These are phyloP conservation scores for Thraustochytrium sp. DNA, from an alignment of 352 stramenopile genomes.

Conservation along the genomic window DNA sequence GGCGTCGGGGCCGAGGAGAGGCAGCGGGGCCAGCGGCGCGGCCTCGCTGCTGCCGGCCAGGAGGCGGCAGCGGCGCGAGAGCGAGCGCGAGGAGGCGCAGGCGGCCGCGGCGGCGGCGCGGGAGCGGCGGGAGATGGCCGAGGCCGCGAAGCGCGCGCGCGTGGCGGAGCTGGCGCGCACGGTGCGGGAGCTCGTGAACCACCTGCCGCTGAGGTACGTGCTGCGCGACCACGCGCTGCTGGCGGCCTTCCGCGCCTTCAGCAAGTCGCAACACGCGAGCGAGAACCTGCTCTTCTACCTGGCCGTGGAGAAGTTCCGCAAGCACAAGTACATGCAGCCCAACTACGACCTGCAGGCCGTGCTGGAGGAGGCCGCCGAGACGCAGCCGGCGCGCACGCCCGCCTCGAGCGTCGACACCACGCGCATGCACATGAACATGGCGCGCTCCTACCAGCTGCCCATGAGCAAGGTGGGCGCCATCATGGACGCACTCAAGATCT, in stretches of 20 bases:
- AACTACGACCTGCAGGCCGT: constrained; percentile 16
- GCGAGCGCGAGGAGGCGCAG: background rate
- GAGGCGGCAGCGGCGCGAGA: background rate
- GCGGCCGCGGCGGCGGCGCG: no score
- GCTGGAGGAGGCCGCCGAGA: background rate
- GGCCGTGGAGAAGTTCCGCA: background rate
- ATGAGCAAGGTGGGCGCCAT: constrained; percentile 9
- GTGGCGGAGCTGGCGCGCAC: background rate
- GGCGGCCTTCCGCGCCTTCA: background rate
- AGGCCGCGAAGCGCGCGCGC: background rate
- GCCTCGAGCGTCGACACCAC: background rate
- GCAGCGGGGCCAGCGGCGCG: no score
- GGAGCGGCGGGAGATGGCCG: no score
- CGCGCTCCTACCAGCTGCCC: background rate
- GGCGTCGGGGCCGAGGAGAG: no score
- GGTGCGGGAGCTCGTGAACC: background rate
- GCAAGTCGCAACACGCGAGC: constrained; percentile 21
- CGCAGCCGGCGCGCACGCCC: background rate
- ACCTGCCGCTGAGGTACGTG: constrained; percentile 25
- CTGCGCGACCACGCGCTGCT: background rate
- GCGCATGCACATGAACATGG: constrained; percentile 40
- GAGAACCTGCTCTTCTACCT: constrained; percentile 39
- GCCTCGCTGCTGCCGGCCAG: background rate
- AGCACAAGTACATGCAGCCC: constrained; percentile 19
- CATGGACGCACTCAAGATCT: constrained; percentile 27